Evolutionary conservation across 345 rosid genomes (phyloP), one percentile per base, ranked within the genome.

Genomic region (Arabis alpina): DNA sequence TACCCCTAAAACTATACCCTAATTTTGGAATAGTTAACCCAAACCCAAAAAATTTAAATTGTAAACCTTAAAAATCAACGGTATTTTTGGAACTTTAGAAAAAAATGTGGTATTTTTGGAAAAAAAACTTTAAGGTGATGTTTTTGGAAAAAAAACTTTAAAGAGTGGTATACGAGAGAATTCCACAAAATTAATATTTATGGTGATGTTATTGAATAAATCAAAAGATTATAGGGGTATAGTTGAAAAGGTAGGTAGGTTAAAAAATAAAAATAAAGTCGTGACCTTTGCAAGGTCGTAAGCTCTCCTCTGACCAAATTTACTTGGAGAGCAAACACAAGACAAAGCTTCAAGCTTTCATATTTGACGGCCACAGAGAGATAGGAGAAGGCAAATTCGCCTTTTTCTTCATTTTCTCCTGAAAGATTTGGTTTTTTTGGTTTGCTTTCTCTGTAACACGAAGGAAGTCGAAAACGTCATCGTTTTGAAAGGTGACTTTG

Each of bases 331-430:
- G 55, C 73, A 74, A 66, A 74, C 59, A 55, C 62, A 74, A 66
- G 60, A 66, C 61, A 74, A 65, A 50, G 44, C 64, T 45, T 49
- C 37, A 55, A 73, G 68, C 68, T 67, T 67, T 32, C 16, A 16
- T 47, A 49, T 66, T 74, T 75, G 79, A 64, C 78, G 78, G 78
- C 78, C 44, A 60, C 73, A 61, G 70, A 67, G 70, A 67, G 73
- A 36, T 3, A 36, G 50, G 47, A 69, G 70, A 68, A 69, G 65
- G 70, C 59, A 14, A 67, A 24, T 13, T 43, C n/a, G 68, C 60
- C 66, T 74, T 51, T 55, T 64, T 65, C 54, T 16, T 71, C 28
- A 13, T 6, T 57, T 32, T 27, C 70, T 8, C 14, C n/a, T 66
- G 23, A 56, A 28, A 56, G 37, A 16, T 24, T 34, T 62, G 3